Evolutionary conservation across 2,329 filamentous ascomycete species (phyloP), one percentile per base, ranked within the genome.

Genomic region (Cladosporium sp.): DNA sequence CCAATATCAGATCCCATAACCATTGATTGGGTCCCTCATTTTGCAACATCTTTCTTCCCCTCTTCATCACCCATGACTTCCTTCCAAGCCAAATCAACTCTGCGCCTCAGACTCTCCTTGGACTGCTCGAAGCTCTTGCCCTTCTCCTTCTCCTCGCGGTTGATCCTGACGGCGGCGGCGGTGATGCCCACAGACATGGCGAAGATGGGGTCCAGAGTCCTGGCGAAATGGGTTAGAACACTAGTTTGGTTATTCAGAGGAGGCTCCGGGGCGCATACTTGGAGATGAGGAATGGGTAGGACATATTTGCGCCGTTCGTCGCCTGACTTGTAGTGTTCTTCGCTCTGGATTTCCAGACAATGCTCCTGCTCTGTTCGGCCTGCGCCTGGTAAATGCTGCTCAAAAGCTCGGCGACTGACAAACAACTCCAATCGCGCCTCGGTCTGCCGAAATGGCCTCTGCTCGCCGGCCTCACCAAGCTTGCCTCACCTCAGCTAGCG

Each of bases 101-200:
- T 45, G 5, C 28, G 38, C 19, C 35, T 16, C 5, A 50, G 18
- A 9, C 68, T 63, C n/a, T 71, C 70, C 10, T 72, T 57, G 2
- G 63, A 73, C 57, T 75, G 56, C 28, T 60, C 53, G 34, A 65
- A 68, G 9, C 56, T 67, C 45, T 68, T 63, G 2, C 72, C 74
- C 57, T 73, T 74, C 56, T 73, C 74, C 52, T 71, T 73, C 58
- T 78, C 74, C 56, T 78, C 75, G 13, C 75, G 69, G 43, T 70
- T 66, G 54, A 72, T 68, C 19, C 69, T 63, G 10, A 70, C 61
- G 0, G 58, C 62, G 11, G 74, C 74, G 7, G 75, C 75, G 0
- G 68, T 66, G 48, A 72, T 57, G 46, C 75, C 75, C 51, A 77
- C 73, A n/a, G 67, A 67, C 48, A 76, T 59, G 32, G 75, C 74